These are phyloP conservation scores for Bisporella sp. DNA, from an alignment of 2,329 filamentous ascomycete genomes.

Conservation along the genomic window DNA sequence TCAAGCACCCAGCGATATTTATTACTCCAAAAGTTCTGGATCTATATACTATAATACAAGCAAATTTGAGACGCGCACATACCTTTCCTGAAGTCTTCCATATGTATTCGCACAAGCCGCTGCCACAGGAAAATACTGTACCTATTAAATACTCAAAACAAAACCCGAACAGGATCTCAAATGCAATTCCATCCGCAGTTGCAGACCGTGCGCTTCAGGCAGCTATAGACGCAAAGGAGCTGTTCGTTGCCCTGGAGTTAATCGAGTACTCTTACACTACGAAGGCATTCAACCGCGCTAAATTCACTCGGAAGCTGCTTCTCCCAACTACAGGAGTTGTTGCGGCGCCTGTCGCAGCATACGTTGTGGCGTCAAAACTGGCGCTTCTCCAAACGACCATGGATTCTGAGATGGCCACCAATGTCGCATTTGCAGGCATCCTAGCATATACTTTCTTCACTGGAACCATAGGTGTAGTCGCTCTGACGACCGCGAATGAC, in stretches of 20 bases:
- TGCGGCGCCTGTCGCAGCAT: constrained; percentile 59
- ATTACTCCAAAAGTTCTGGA: constrained; percentile 68
- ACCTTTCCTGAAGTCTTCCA: constrained; percentile 74
- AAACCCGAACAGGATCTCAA: constrained; percentile 61
- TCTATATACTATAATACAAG: constrained; percentile 70
- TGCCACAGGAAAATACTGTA: constrained; percentile 53
- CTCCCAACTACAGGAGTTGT: constrained; percentile 50
- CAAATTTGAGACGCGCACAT: constrained; percentile 63
- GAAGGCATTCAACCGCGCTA: constrained; percentile 59
- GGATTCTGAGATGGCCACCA: constrained; percentile 67
- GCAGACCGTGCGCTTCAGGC: constrained; percentile 70
- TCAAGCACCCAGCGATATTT: constrained; percentile 70
- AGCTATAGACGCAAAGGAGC: constrained; percentile 72
- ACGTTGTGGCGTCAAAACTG: constrained; percentile 62
- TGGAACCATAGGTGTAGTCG: constrained; percentile 73
- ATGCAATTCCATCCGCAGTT: constrained; percentile 64
- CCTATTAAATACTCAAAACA: constrained; percentile 52
- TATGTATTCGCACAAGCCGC: constrained; percentile 77
- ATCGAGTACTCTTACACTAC: constrained; percentile 63
- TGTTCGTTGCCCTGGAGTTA: constrained; percentile 70
- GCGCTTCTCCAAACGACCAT: constrained; percentile 66
- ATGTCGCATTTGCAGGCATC: constrained; percentile 72
- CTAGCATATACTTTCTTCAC: constrained; percentile 79
- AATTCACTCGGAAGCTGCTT: constrained; percentile 57
- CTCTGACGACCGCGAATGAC: constrained; percentile 82